Evolutionary conservation across 495 filamentous ascomycete species (phyloP), one percentile per base, ranked within the genome.

Genomic region (Alectoria sarmentosa): DNA sequence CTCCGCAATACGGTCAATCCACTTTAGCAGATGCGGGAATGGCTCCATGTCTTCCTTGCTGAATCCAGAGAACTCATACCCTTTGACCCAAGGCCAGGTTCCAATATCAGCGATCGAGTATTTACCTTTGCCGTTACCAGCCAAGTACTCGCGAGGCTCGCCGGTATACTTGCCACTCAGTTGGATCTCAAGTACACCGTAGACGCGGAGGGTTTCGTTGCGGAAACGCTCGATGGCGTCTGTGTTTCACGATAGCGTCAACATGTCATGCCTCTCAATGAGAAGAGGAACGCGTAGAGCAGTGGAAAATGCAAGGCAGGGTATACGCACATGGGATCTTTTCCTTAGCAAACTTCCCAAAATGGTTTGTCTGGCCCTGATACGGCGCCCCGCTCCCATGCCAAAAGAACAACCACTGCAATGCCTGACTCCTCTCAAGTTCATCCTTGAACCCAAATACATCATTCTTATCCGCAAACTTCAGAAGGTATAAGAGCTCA

Each of bases 1-100:
- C 63, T 76, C 75, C 13, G 76, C 77, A 73, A 84, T 80, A 8
- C 80, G 68, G 58, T 80, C 80, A 69, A 84, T 76, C 80, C 80
- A 84, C 67, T 81, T 75, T 48, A 83, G 57, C 60, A 84, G 42
- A 71, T 83, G 78, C 37, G 82, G 82, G 69, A 81, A 83, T 0
- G 67, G 59, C n/a, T 76, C 68, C 72, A 83, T 76, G 34, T 83
- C 78, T 65, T 83, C 71, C 56, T 77, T 61, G 4, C 74, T 78
- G 60, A 81, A 78, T 0, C 79, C 78, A 32, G 63, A 71, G 34
- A 69, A 63, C 58, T 73, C 66, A 73, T 75, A 83, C 7, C 69
- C 72, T 61, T 79, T 82, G 13, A 84, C 73, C 80, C 79, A 82
- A n/a, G 80, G 73, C 80, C 80, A 84, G 0, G 82, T 79, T 49